Evolutionary conservation across 371 early-diverging fungal genomes (phyloP).

Genomic region (Circinella umbellata): DNA sequence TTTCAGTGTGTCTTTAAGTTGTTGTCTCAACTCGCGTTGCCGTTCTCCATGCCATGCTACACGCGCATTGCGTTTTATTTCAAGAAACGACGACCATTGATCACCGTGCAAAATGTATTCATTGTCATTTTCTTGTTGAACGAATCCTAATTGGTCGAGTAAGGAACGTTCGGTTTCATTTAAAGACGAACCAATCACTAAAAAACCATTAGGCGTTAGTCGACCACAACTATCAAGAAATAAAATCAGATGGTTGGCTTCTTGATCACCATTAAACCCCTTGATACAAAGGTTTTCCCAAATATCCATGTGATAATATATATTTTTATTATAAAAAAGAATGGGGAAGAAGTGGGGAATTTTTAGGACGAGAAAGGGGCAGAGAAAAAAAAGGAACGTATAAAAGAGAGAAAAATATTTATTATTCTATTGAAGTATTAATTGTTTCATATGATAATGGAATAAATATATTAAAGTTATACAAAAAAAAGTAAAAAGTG

Average conservation of each 20-base stretch:
- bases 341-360: no score
- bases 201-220: conserved; percentile 8
- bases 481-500: no score
- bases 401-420: conserved; percentile 1
- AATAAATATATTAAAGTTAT: no score
- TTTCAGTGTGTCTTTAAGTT: conserved; percentile 18
- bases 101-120: conserved; percentile 14
- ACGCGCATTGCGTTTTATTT: conserved; percentile 23
- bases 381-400: no score
- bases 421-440: not conserved
- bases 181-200: not conserved
- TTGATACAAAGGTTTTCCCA: conserved; percentile 28
- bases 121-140: not conserved
- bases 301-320: conserved; percentile 18
- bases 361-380: no score
- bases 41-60: conserved; percentile 31
- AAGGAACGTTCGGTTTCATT: not conserved
- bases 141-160: conserved; percentile 18
- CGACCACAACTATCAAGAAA: conserved; percentile 28
- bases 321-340: not conserved
- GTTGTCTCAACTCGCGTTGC: conserved; percentile 20
- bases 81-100: conserved; percentile 8
- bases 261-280: conserved; percentile 29
- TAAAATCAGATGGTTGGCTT: conserved; percentile 29
- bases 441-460: conserved; percentile 2